Evolutionary conservation across 1,139 yeast genomes (phyloP).

Genomic region (Lodderomyces pseudojiufengensis): DNA sequence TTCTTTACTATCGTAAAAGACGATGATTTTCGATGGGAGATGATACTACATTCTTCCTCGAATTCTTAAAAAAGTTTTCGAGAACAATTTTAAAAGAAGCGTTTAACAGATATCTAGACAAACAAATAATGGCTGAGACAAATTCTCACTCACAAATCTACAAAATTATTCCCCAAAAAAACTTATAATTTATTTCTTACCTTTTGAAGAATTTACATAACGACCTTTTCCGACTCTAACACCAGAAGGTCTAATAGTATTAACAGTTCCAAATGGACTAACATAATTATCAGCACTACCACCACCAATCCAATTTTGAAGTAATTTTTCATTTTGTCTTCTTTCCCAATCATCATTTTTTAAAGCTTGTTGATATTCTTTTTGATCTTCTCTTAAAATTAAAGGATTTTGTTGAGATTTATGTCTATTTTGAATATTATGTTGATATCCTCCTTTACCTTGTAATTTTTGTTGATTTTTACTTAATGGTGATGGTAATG

Average conservation of each 20-base stretch:
- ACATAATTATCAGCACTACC: conserved; percentile 88
- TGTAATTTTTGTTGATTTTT: conserved; percentile 57
- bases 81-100: no score
- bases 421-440: conserved; percentile 56
- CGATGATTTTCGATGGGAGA: no score
- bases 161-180: no score
- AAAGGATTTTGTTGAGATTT: conserved; percentile 50
- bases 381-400: conserved; percentile 86
- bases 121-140: no score
- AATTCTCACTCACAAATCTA: no score
- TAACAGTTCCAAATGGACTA: conserved; percentile 78
- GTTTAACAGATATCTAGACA: no score
- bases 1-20: no score
- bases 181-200: conserved; percentile 37
- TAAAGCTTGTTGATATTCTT: conserved; percentile 83
- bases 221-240: conserved; percentile 84
- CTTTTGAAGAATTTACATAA: conserved; percentile 62
- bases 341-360: conserved; percentile 88
- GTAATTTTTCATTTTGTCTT: conserved; percentile 77
- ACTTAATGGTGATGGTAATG: conserved; percentile 69
- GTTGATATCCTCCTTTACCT: conserved; percentile 74
- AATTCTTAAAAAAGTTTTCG: no score
- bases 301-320: conserved; percentile 89
- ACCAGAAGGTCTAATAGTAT: conserved; percentile 59
- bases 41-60: no score